A percentile compares a stretch with the other conserved stretches of the same genome.
Conservation (phyloP, 805 yeast species). For the Lipomyces oligophaga region DNA sequence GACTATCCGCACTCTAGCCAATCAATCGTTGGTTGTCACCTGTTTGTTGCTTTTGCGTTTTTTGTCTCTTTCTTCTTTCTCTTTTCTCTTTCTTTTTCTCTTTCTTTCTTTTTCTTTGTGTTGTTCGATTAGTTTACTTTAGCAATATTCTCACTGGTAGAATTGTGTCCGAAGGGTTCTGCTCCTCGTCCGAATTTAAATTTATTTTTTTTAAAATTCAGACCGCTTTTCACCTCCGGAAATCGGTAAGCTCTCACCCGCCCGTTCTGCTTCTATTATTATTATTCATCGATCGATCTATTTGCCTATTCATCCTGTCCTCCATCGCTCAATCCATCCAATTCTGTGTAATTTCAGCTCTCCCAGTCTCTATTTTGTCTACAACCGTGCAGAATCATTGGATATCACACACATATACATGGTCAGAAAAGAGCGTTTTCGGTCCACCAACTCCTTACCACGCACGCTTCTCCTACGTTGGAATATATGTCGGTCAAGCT, state of each 20-base stretch:
- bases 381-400: no score
- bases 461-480: no score
- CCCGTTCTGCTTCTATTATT: neutral
- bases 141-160: neutral
- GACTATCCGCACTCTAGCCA: no score
- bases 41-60: neutral
- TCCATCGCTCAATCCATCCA: no score
- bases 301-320: neutral
- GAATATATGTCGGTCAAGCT: no score
- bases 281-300: neutral
- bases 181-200: neutral
- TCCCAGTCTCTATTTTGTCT: no score
- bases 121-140: neutral
- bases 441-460: no score
- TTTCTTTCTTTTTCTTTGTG: neutral
- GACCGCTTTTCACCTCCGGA: neutral
- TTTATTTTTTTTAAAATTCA: neutral
- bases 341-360: no score
- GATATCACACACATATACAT: no score
- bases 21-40: no score
- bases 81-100: neutral
- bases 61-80: neutral
- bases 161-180: neutral
- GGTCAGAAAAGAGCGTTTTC: no score
- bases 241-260: neutral